Percentiles rank a stretch among this genome's conserved stretches.
Evolutionary conservation across 179 eudicot genomes (phyloP).

Genomic region (Gypsophila paniculata): DNA sequence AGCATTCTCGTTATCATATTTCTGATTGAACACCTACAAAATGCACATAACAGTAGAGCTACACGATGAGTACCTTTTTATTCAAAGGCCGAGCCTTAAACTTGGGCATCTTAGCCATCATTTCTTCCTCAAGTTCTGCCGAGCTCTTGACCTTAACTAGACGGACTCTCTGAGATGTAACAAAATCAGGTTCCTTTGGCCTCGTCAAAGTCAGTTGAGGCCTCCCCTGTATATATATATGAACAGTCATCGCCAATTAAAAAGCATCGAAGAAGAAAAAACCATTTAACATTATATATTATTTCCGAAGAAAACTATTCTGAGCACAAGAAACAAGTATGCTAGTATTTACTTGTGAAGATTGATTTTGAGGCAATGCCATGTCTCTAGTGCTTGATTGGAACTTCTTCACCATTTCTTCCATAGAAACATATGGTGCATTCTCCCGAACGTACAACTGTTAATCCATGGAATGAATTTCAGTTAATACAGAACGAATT

Average conservation of each 20-base stretch:
- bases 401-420: conserved; percentile 85
- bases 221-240: conserved; percentile 35
- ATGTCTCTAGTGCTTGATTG: conserved; percentile 76
- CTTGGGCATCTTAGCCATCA: conserved; percentile 97
- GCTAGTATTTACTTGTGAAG: conserved; percentile 36
- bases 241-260: conserved; percentile 25
- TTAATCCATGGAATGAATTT: conserved; percentile 3
- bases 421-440: conserved; percentile 80
- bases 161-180: conserved; percentile 74
- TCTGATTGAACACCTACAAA: neutral
- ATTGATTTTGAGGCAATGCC: conserved; percentile 44
- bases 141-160: conserved; percentile 69
- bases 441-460: conserved; percentile 83
- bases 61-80: conserved; percentile 53
- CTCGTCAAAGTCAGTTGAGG: conserved; percentile 68
- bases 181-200: conserved; percentile 91
- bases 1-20: neutral
- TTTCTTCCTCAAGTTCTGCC: conserved; percentile 90
- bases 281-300: too few species aligned
- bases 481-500: conserved; percentile 16
- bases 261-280: conserved; percentile 1
- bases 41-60: neutral
- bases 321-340: neutral
- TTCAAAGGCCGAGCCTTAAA: conserved; percentile 86
- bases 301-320: neutral